Percentiles rank a stretch among this genome's conserved stretches.
phyloP scores from a whole-genome alignment of 768 basidiomycete genomes.

The Boletus rubroflammeus region DNA sequence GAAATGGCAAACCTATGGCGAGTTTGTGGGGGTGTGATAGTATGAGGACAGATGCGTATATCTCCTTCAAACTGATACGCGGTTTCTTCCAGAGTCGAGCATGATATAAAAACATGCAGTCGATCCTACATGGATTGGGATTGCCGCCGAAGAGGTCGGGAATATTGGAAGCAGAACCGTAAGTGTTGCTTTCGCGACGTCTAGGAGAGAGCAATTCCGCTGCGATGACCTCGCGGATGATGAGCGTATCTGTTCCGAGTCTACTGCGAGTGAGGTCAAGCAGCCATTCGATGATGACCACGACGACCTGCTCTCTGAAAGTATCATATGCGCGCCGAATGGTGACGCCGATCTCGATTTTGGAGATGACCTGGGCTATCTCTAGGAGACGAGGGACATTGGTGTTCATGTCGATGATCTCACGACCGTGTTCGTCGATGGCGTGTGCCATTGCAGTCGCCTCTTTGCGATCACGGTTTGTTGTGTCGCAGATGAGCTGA shows the following conservation, averaged over 20 bases:
- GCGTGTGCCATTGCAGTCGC: constrained; percentile 52
- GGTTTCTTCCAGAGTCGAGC: constrained; percentile 84
- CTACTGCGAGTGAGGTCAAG: constrained; percentile 74
- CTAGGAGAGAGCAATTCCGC: constrained; percentile 64
- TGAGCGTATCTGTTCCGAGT: constrained; percentile 60
- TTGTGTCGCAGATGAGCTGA: constrained; percentile 58
- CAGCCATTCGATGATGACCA: constrained; percentile 84
- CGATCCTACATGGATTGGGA: constrained; percentile 58
- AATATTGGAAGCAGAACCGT: constrained; percentile 36
- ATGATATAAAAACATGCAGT: constrained; percentile 78
- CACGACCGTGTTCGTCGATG: constrained; percentile 79
- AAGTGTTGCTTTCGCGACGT: constrained; percentile 46
- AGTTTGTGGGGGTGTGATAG: constrained; percentile 72
- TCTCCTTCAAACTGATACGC: constrained; percentile 73
- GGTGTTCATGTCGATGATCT: constrained; percentile 74
- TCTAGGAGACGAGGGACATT: constrained; percentile 57
- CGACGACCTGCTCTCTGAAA: constrained; percentile 81
- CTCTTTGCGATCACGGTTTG: constrained; percentile 50
- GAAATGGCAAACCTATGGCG: constrained; percentile 56
- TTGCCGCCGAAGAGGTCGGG: constrained; percentile 39
- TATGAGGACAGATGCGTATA: constrained; percentile 72
- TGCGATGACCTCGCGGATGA: constrained; percentile 71
- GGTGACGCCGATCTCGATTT: constrained; percentile 90
- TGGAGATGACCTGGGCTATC: constrained; percentile 71
- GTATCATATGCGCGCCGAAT: constrained; percentile 84